A percentile compares a stretch with the other conserved stretches of the same genome.
These are phyloP conservation scores for Ascochyta clinopodiicola DNA, from an alignment of 2,329 filamentous ascomycete species.

Conservation along the genomic window DNA sequence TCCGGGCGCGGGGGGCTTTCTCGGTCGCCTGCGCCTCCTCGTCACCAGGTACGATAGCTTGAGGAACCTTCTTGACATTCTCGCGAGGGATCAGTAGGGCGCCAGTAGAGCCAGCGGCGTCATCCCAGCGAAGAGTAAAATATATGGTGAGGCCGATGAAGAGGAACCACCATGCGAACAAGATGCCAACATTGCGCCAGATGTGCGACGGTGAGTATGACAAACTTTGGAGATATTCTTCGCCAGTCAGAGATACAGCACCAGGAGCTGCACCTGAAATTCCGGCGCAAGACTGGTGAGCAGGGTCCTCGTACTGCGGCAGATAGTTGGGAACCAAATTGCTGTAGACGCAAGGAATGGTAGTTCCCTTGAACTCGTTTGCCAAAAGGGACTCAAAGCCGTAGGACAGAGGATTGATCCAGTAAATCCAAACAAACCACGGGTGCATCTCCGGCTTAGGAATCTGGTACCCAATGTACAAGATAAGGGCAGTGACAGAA, in stretches of 20 bases:
- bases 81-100: slow-evolving; percentile 66
- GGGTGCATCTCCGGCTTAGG: slow-evolving; percentile 58
- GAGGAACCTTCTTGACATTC: slow-evolving; percentile 28
- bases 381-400: slow-evolving; percentile 79
- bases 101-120: slow-evolving; percentile 58
- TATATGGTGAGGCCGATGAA: slow-evolving; percentile 63
- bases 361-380: slow-evolving; percentile 63
- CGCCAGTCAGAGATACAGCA: slow-evolving; percentile 59
- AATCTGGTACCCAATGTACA: slow-evolving; percentile 67
- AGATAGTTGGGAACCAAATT: slow-evolving; percentile 61
- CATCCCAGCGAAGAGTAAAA: slow-evolving; percentile 64
- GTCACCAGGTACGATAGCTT: slow-evolving; percentile 47
- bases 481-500: slow-evolving; percentile 64
- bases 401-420: slow-evolving; percentile 78
- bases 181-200: slow-evolving; percentile 53
- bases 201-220: slow-evolving; percentile 44
- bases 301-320: slow-evolving; percentile 51
- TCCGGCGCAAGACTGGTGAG: slow-evolving; percentile 63
- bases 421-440: slow-evolving; percentile 65
- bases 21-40: slow-evolving; percentile 55
- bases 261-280: slow-evolving; percentile 63
- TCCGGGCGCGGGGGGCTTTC: slow-evolving; percentile 17
- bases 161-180: slow-evolving; percentile 52
- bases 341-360: slow-evolving; percentile 57
- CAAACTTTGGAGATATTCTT: slow-evolving; percentile 64